Base-by-base conservation (phyloP, 2,329 filamentous ascomycete genomes). In the Monosporascus sp. region DNA sequence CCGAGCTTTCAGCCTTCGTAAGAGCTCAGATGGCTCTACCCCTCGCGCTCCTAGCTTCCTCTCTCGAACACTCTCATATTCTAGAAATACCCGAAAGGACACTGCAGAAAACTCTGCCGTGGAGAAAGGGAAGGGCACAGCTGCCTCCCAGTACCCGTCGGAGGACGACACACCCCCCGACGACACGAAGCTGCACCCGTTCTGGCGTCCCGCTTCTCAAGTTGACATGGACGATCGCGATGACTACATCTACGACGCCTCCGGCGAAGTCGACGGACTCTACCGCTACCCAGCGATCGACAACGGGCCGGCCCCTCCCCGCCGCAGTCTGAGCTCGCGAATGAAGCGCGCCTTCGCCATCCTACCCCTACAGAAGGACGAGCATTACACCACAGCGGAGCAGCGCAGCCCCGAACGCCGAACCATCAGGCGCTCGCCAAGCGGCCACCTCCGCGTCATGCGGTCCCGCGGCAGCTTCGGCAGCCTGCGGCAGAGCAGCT, bases 341-440 rank as follows among this genome's bases (percentile, higher is more conserved):
- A 68, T 84, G 70, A 82, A 79, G 67, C 72, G 75, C 37, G 86
- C 82, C 0, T 85, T 86, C 70, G 77, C 82, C 14, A 83, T 86
- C 27, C 62, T 86, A 48, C 82, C 83, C 0, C 59, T 74, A n/a
- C 70, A 72, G 3, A 68, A 75, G 46, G 71, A 76, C 24, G 70
- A 72, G 31, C 63, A 72, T 43, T 66, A 72, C 48, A 63, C 64
- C 35, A 51, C 55, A 3, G 54, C 62, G 20, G 69, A 73, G 15
- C 65, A 62, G 25, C 64, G 70, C 31, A 68, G 68, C 3, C 71
- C 74, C 1, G 78, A 85, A 41, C 77, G 82, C 4, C 76, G 82
- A 25, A 85, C 78, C 2, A 83, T 86, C 55, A 75, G 76, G 46
- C 76, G 82, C 49, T 83, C 80, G 7, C 72, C 78, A 5, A 85